These are phyloP conservation scores for Amniculicola lignicola DNA, from an alignment of 495 filamentous ascomycete species.

Conservation along the genomic window DNA sequence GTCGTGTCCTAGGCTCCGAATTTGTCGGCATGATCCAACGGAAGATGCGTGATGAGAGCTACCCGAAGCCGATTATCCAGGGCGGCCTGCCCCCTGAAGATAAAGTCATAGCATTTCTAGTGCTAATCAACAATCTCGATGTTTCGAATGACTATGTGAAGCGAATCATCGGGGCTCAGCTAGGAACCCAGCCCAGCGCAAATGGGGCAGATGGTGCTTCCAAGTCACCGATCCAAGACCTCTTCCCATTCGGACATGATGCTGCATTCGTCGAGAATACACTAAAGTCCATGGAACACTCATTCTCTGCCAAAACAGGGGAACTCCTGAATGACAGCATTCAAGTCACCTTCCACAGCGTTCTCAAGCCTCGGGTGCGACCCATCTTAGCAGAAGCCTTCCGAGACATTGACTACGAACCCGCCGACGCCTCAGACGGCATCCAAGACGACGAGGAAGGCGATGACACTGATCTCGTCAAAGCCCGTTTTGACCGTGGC, in stretches of 20 bases:
- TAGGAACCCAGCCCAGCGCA: constrained; percentile 45
- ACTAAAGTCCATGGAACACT: constrained; percentile 64
- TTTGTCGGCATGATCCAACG: constrained; percentile 96
- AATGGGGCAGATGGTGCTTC: background rate
- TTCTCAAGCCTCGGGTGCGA: constrained; percentile 80
- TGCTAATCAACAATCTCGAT: constrained; percentile 94
- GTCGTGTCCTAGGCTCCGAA: constrained; percentile 82
- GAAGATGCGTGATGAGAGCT: constrained; percentile 93
- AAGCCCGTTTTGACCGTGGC: constrained; percentile 68
- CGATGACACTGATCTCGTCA: constrained; percentile 53
- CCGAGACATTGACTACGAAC: constrained; percentile 81
- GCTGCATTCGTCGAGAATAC: constrained; percentile 61
- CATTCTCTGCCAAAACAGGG: constrained; percentile 69
- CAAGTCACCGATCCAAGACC: constrained; percentile 49
- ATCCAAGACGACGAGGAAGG: constrained; percentile 26
- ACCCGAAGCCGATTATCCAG: constrained; percentile 70
- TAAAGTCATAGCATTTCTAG: constrained; percentile 77
- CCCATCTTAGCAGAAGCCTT: constrained; percentile 85
- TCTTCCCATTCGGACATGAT: constrained; percentile 78
- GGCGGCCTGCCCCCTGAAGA: constrained; percentile 80
- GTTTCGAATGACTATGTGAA: constrained; percentile 81
- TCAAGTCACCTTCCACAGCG: constrained; percentile 78
- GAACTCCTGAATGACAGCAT: constrained; percentile 83
- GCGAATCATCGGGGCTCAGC: constrained; percentile 71
- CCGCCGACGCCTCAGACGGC: constrained; percentile 47